Evolutionary conservation across 495 filamentous ascomycete species (phyloP), one percentile per base, ranked within the genome.

Genomic region (Hypomontagnella monticulosa): DNA sequence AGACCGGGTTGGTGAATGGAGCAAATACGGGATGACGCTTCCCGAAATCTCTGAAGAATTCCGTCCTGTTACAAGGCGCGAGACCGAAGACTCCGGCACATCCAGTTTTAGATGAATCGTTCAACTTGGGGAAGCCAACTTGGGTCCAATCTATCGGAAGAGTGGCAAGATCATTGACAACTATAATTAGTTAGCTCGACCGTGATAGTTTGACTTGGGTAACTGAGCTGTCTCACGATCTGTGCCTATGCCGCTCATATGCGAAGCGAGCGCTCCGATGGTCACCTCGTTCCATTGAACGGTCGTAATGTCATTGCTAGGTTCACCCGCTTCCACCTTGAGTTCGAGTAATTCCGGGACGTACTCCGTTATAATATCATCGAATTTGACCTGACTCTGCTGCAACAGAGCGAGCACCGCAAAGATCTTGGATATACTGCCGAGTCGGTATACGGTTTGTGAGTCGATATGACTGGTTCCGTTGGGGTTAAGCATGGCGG

Each of bases 351-450:
- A 60, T 33, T 77, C 71, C 0, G 81, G 81, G 30, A 82, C 72
- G 38, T 80, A 78, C 14, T 84, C 71, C 1, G 78, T 80, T 37
- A 85, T 67, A 0, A 78, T 73, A 30, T 79, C 78, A 7, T 85
- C 78, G 67, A 80, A 70, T 19, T 78, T 76, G 3, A 78, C 70
- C 0, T 65, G 57, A 4, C 65, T 63, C 32, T 78, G 66, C 10
- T 81, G 55, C 36, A 86, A 66, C 0, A 80, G 56, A 0, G 77
- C 75, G 15, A 82, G 76, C 0, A 78, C 77, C 0, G 83, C 78
- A 48, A 84, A 76, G 15, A 85, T 71, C 56, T 87, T 87, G 0
- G 81, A 81, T 30, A 84, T 69, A 52, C 82, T 85, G 7, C 79
- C 84, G 7, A 85, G 63, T 9, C 80, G 76, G 62, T 83, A 86